Evolutionary conservation across 164 flowering plant genomes (phyloP), one percentile per base, ranked within the genome.

Genomic region (Echeveria elegans): DNA sequence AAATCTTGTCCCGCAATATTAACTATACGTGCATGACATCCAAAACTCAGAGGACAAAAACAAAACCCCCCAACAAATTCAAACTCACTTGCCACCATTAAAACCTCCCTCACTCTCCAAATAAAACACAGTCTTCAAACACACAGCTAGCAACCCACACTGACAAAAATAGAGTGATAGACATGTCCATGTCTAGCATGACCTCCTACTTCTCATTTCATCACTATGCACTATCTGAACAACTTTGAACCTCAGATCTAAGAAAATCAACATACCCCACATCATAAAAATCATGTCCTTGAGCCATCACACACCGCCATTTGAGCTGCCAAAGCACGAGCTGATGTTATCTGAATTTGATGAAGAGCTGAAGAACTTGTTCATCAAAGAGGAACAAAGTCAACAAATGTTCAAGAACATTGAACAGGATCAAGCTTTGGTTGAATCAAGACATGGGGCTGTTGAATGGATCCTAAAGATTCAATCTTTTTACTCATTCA

Each of bases 401-500:
- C 64, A 38, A 6, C 38, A 63, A 15, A 73, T 75, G 43, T 64
- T 14, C 24, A 59, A 66, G 9, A 70, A 19, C 21, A 34, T 52
- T 21, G 58, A 52, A 52, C 47, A 53, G 5, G 72, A 79, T 72
- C 80, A 80, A 21, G 76, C 63, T 74, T 63, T 83, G 50, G 78
- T 65, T 4, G 67, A 53, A 6, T 78, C 83, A 32, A 82, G 93
- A 6, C 19, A 68, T 21, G 85, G 83, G 68, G 88, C 87, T 0
- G 82, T 89, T 48, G 81, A 82, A 10, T 92, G 98, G 98, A 87
- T 89, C 64, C 77, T 92, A 1, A 85, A 68, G 50, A 93, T 84
- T 41, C 77, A 71, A 67, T 79, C 80, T 19, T 80, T 80, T 65
- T 82, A 83, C 72, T 75, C 79, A 11, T 88, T 92, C 74, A 78